phyloP scores from a whole-genome alignment of 2,329 filamentous ascomycete species.

The Nakataea oryzae region DNA sequence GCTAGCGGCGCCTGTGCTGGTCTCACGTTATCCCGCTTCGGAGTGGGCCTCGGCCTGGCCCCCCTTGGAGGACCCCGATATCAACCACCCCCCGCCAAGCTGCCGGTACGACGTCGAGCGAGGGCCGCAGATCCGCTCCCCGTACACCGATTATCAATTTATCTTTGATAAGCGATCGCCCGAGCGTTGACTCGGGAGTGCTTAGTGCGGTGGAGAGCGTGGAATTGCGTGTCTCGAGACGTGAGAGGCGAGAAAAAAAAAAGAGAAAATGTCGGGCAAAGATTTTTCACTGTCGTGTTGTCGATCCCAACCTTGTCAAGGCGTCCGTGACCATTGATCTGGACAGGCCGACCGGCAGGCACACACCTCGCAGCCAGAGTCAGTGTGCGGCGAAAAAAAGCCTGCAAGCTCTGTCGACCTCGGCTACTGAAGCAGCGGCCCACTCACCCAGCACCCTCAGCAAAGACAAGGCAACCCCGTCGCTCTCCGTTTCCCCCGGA shows the following conservation, averaged over 20 bases:
- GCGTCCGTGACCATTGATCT: no score
- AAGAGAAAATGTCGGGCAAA: background rate
- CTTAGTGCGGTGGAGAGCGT: background rate
- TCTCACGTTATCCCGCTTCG: no score
- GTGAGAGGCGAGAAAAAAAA: no score
- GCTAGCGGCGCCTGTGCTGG: no score
- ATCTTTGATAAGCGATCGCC: background rate
- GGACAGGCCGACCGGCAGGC: background rate
- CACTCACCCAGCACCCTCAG: background rate
- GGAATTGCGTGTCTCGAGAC: background rate
- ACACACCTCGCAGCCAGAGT: no score
- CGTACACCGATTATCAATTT: background rate
- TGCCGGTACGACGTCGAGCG: background rate
- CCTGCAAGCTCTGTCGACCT: background rate
- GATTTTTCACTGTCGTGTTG: background rate
- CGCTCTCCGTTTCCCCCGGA: background rate
- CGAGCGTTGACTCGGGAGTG: background rate
- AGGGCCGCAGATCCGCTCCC: background rate
- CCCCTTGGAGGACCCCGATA: background rate
- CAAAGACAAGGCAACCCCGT: background rate
- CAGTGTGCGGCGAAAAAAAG: no score
- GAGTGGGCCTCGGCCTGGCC: no score
- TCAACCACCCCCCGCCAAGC: background rate
- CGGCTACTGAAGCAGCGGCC: background rate
- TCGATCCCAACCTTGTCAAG: background rate